Percentiles rank a stretch among this genome's conserved stretches.
These are phyloP conservation scores for Gossypium gossypioides DNA, from an alignment of 441 rosid species.

Conservation along the genomic window DNA sequence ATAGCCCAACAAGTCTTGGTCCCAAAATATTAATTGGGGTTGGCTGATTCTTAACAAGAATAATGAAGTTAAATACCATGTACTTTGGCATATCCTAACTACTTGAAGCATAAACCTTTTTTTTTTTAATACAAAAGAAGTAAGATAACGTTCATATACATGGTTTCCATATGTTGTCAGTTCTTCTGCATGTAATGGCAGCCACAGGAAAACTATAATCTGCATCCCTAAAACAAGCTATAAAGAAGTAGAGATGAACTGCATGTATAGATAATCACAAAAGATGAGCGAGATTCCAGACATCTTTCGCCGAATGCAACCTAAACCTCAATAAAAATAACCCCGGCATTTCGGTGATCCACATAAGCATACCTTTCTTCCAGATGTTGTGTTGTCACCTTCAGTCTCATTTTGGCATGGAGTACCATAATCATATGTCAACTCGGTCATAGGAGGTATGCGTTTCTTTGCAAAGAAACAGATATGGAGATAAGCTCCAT, in stretches of 20 bases:
- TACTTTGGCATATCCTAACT: background rate
- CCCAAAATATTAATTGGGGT: background rate
- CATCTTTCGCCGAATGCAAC: background rate
- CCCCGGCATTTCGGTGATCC: slow-evolving; percentile 49
- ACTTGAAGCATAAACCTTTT: background rate
- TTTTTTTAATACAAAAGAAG: background rate
- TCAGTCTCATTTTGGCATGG: slow-evolving; percentile 15
- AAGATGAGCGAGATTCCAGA: background rate
- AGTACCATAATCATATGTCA: slow-evolving; percentile 45
- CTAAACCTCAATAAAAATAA: slow-evolving; percentile 24
- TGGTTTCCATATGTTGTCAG: background rate
- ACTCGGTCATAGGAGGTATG: slow-evolving; percentile 45
- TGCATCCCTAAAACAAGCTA: background rate
- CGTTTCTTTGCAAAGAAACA: slow-evolving; percentile 40
- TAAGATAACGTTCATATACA: background rate
- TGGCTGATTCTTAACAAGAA: background rate
- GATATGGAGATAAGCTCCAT: slow-evolving; percentile 30
- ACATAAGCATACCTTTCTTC: slow-evolving; percentile 51
- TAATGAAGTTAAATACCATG: background rate
- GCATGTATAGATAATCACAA: background rate
- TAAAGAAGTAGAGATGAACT: background rate
- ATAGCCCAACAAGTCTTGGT: background rate
- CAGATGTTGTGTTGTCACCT: slow-evolving; percentile 11
- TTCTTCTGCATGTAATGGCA: background rate
- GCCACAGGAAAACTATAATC: background rate